phyloP scores from a whole-genome alignment of 306 rosid species.

The Citrullus mucosospermus region DNA sequence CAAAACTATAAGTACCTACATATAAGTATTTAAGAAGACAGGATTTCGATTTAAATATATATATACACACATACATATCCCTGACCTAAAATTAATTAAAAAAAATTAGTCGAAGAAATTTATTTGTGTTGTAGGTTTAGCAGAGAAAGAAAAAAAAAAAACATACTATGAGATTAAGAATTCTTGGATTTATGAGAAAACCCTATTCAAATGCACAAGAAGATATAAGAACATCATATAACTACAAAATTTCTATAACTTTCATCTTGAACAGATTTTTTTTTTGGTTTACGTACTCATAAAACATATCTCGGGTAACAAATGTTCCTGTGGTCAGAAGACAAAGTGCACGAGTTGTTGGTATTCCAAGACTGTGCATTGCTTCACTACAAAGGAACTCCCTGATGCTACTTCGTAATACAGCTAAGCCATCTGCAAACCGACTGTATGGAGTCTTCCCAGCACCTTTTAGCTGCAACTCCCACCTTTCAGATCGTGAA shows the following conservation, averaged over 20 bases:
- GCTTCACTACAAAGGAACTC: slow-evolving; percentile 99
- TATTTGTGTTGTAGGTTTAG: neutral
- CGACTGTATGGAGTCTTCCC: slow-evolving; percentile 98
- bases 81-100: neutral
- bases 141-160: neutral
- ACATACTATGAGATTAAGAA: neutral
- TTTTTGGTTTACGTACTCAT: slow-evolving; percentile 50
- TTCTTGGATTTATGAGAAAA: neutral
- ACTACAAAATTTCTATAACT: neutral
- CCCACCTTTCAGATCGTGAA: slow-evolving; percentile 83
- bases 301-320: slow-evolving; percentile 90
- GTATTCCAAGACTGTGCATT: slow-evolving; percentile 88
- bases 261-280: neutral
- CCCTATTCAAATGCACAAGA: neutral
- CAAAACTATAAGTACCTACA: neutral
- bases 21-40: neutral
- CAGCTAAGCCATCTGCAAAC: slow-evolving; percentile 95
- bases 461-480: slow-evolving; percentile 92
- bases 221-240: neutral
- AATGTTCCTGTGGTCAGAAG: slow-evolving; percentile 76
- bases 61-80: too few relatives aligned
- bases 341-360: slow-evolving; percentile 91
- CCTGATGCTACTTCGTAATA: slow-evolving; percentile 91
- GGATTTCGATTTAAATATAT: neutral
- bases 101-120: neutral